phyloP scores from a whole-genome alignment of 1,139 yeast species.

The Candida gigantensis region DNA sequence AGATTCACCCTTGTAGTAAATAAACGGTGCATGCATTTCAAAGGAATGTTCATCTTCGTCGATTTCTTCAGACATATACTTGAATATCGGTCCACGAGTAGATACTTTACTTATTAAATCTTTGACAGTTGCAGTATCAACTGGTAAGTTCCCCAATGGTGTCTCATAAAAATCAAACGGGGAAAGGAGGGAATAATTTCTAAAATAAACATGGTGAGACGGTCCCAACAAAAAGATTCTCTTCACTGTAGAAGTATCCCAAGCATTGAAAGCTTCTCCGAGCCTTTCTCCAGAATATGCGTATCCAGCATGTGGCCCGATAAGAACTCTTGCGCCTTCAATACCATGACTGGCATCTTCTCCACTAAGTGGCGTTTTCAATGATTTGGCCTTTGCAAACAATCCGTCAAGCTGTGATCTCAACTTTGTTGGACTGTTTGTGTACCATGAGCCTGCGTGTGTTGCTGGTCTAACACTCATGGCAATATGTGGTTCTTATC shows the following conservation, averaged over 20 bases:
- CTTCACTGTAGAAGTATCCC: constrained; percentile 61
- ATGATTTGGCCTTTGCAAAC: constrained; percentile 28
- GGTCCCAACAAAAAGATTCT: constrained; percentile 87
- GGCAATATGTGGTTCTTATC: not conserved
- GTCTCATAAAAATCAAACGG: constrained; percentile 63
- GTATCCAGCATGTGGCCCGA: constrained; percentile 89
- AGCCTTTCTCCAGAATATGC: constrained; percentile 76
- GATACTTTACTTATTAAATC: constrained; percentile 25
- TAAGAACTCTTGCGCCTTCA: constrained; percentile 61
- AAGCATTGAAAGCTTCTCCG: constrained; percentile 72
- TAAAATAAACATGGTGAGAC: constrained; percentile 86
- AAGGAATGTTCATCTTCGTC: constrained; percentile 92
- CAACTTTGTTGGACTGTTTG: constrained; percentile 44
- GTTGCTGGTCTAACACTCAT: constrained; percentile 57
- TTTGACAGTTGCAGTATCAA: constrained; percentile 53
- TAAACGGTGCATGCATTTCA: constrained; percentile 91
- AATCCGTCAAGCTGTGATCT: constrained; percentile 49
- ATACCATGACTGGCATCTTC: constrained; percentile 19
- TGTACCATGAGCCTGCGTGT: constrained; percentile 92
- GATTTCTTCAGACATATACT: constrained; percentile 54
- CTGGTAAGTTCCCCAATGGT: constrained; percentile 74
- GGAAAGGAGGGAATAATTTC: constrained; percentile 57
- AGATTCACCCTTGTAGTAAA: constrained; percentile 33
- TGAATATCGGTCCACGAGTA: constrained; percentile 35
- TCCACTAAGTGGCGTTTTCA: constrained; percentile 8